phyloP scores from a whole-genome alignment of 2,329 filamentous ascomycete genomes.

The Verticillium isaacii region DNA sequence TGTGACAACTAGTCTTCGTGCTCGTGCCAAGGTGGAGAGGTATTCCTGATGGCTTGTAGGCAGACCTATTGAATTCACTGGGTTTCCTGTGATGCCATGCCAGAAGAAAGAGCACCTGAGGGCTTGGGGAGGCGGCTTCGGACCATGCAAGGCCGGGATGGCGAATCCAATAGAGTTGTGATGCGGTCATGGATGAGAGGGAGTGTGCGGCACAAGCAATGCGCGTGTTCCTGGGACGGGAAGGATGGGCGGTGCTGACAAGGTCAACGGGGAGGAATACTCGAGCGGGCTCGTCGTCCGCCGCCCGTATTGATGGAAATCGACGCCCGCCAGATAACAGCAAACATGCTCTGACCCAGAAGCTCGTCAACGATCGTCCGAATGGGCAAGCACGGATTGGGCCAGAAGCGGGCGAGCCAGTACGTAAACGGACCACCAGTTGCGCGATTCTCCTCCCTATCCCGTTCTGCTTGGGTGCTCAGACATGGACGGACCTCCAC shows the following conservation, averaged over 20 bases:
- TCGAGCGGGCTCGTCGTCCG: background rate
- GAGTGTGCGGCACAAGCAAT: background rate
- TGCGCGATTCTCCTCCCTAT: background rate
- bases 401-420: background rate
- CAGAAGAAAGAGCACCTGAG: background rate
- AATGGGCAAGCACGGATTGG: background rate
- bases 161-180: background rate
- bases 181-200: background rate
- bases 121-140: background rate
- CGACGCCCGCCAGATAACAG: background rate
- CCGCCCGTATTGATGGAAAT: background rate
- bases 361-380: background rate
- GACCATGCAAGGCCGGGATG: background rate
- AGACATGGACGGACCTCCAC: background rate
- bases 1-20: background rate
- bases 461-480: background rate
- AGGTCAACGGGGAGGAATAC: background rate
- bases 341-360: background rate
- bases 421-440: background rate
- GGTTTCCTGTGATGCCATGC: background rate
- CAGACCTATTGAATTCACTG: background rate
- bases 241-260: background rate
- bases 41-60: background rate
- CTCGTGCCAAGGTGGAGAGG: background rate
- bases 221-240: background rate